phyloP scores from a whole-genome alignment of 495 filamentous ascomycete species.

The Daldinia vernicosa region DNA sequence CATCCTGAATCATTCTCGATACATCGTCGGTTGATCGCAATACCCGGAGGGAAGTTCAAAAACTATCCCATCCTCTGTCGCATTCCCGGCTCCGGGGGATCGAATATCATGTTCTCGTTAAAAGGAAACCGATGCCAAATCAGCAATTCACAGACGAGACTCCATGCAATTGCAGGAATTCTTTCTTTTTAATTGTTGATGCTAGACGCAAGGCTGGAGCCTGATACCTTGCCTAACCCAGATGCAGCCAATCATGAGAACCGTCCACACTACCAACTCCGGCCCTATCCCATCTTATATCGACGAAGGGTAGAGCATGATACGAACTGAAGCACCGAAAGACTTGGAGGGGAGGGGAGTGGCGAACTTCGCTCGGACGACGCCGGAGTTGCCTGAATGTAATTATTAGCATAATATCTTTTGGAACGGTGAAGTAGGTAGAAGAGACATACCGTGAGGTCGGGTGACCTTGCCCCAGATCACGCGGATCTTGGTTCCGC shows the following conservation, averaged over 20 bases:
- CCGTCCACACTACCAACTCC: conserved; percentile 65
- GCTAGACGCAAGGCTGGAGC: conserved; percentile 53
- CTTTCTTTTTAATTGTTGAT: conserved; percentile 49
- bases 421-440: background rate
- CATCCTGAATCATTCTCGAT: conserved; percentile 11
- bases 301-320: conserved; percentile 98
- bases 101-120: conserved; percentile 16
- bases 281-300: conserved; percentile 62
- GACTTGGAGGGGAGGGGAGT: conserved; percentile 92
- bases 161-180: conserved; percentile 40
- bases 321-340: conserved; percentile 94
- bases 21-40: conserved; percentile 18
- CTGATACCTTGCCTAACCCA: conserved; percentile 61
- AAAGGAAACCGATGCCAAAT: conserved; percentile 24
- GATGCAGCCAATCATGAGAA: conserved; percentile 64
- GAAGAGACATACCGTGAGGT: conserved; percentile 77
- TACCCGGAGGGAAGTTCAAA: conserved; percentile 4
- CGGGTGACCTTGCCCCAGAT: conserved; percentile 99
- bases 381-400: conserved; percentile 85
- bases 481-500: conserved; percentile 95
- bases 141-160: conserved; percentile 34
- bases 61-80: conserved; percentile 6
- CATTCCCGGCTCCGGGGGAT: conserved; percentile 7
- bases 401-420: background rate
- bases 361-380: conserved; percentile 95